A percentile compares a stretch with the other conserved stretches of the same genome.
Evolutionary conservation across 257 asterid species (phyloP).

Genomic region (Salvia splendens): DNA sequence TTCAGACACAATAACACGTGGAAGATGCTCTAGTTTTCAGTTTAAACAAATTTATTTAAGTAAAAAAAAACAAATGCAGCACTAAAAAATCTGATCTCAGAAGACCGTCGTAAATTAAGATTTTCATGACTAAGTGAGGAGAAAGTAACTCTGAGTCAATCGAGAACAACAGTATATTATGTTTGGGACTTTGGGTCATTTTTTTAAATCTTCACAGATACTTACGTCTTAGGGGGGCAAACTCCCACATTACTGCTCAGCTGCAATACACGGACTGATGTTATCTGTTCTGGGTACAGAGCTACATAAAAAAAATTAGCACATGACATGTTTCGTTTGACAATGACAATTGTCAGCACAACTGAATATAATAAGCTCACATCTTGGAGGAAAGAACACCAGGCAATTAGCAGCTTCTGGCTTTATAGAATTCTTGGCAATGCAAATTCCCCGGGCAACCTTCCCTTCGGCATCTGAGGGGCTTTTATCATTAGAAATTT

Average conservation of each 20-base stretch:
- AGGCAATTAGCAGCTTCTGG: conserved; percentile 63
- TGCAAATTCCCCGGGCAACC: conserved; percentile 85
- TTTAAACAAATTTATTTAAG: not conserved
- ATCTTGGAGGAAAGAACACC: conserved; percentile 75
- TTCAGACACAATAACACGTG: conserved; percentile 13
- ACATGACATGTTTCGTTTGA: not conserved
- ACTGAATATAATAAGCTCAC: conserved; percentile 42
- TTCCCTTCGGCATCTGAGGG: conserved; percentile 41
- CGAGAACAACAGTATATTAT: not conserved
- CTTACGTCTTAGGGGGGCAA: conserved; percentile 87
- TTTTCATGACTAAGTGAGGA: conserved; percentile 5
- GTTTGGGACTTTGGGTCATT: not conserved
- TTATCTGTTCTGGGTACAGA: conserved; percentile 66
- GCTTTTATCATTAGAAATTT: conserved; percentile 35
- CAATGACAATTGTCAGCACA: conserved; percentile 9
- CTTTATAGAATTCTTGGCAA: conserved; percentile 38
- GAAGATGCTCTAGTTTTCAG: conserved; percentile 28
- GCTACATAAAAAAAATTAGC: conserved; percentile 46
- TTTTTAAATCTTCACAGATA: conserved; percentile 22
- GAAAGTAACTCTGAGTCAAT: conserved; percentile 11
- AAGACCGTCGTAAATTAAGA: not conserved
- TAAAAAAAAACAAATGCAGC: not conserved
- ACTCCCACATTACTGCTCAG: conserved; percentile 73
- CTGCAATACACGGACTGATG: conserved; percentile 71
- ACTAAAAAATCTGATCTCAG: conserved; percentile 7